Evolutionary conservation across 2,329 filamentous ascomycete species (phyloP).

Genomic region (Talaromyces albobiverticillius): DNA sequence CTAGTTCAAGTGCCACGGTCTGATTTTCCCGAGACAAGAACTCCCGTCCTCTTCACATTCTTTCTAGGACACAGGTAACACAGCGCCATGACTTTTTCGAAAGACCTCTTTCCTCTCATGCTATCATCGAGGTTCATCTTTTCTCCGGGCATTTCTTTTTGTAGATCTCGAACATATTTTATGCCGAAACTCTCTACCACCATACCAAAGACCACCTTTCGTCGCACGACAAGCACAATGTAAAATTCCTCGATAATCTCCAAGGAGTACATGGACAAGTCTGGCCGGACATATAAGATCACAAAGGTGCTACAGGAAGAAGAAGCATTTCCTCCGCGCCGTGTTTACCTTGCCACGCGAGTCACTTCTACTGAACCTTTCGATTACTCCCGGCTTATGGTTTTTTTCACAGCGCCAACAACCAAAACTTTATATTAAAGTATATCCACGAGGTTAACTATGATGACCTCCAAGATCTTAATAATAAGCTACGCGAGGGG

Average conservation of each 20-base stretch:
- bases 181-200: slow-evolving; percentile 1
- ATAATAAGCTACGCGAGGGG: slow-evolving; percentile 4
- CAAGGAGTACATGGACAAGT: slow-evolving; percentile 17
- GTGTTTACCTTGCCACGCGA: slow-evolving; percentile 19
- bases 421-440: slow-evolving; percentile 20
- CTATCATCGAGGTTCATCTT: slow-evolving; percentile 11
- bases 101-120: slow-evolving; percentile 12
- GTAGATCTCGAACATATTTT: slow-evolving; percentile 13
- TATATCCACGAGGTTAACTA: slow-evolving; percentile 18
- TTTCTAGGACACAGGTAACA: too few species aligned
- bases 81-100: slow-evolving; percentile 1
- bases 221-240: slow-evolving; percentile 18
- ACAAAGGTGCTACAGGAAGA: slow-evolving; percentile 20
- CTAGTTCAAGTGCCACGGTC: too few species aligned
- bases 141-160: slow-evolving; percentile 13
- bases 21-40: too few species aligned
- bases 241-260: slow-evolving; percentile 10
- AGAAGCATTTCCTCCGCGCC: slow-evolving; percentile 15
- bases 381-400: too few species aligned
- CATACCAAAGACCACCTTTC: slow-evolving; percentile 14
- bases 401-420: slow-evolving; percentile 15
- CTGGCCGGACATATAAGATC: slow-evolving; percentile 20
- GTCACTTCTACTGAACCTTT: slow-evolving; percentile 1
- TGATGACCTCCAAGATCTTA: slow-evolving; percentile 17
- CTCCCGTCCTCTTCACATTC: too few species aligned